phyloP scores from a whole-genome alignment of 2,329 filamentous ascomycete genomes.

The Rhinocladiella mackenziei region DNA sequence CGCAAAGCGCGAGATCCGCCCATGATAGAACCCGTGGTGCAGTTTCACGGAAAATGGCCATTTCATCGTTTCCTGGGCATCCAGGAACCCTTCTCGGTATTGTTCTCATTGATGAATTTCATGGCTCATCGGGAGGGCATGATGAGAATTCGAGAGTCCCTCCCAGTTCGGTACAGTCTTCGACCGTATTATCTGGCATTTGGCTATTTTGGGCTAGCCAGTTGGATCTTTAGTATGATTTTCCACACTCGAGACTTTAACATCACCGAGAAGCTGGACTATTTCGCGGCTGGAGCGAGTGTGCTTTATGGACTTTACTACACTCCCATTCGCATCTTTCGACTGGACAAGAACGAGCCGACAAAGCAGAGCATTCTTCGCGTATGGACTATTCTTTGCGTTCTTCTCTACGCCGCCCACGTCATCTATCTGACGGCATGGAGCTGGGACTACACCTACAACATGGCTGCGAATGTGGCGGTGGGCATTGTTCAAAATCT shows the following conservation, averaged over 20 bases:
- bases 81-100: conserved; percentile 89
- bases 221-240: conserved; percentile 83
- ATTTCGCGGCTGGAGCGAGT: conserved; percentile 85
- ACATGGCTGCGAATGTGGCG: conserved; percentile 91
- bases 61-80: conserved; percentile 86
- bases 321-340: conserved; percentile 73
- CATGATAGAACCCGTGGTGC: conserved; percentile 66
- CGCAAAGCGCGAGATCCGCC: conserved; percentile 63
- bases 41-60: conserved; percentile 99
- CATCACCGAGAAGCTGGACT: conserved; percentile 89
- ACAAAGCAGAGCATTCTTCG: conserved; percentile 56
- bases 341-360: conserved; percentile 62
- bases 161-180: conserved; percentile 71
- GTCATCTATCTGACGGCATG: conserved; percentile 80
- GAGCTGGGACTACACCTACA: conserved; percentile 93
- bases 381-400: conserved; percentile 71
- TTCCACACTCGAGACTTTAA: conserved; percentile 89
- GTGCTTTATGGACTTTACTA: conserved; percentile 92
- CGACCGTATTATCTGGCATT: conserved; percentile 76
- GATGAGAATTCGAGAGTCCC: conserved; percentile 60
- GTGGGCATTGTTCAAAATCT: conserved; percentile 75
- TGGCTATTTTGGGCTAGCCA: conserved; percentile 73
- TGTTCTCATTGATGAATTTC: conserved; percentile 91
- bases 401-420: conserved; percentile 67
- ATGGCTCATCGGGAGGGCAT: conserved; percentile 79